Base-by-base conservation (phyloP, 2,329 filamentous ascomycete genomes). In the Fusarium sp. region DNA sequence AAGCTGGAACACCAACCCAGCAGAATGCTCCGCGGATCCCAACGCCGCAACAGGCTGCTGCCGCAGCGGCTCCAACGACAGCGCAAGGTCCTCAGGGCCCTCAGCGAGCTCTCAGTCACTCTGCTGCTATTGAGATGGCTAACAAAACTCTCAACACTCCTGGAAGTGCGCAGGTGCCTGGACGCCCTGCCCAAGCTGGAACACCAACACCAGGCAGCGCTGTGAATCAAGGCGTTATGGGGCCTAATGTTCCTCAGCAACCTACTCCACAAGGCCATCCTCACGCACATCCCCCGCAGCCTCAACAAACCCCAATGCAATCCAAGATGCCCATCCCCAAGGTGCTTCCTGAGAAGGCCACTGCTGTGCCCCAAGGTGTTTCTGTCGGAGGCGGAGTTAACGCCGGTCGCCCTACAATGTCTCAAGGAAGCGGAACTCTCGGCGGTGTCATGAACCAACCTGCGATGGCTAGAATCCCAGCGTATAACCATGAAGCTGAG, bases 401-500 rank as follows among this genome's bases (percentile, higher is more conserved):
- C 81, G 69, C 88, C 82, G 77, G 88, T 82, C 90, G 96, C 10
- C 96, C 96, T n/a, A 97, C 95, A 0, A 87, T 96, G 76, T 90
- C 89, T 20, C 92, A 92, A 51, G 94, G 94, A 23, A 90, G 89
- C 55, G 92, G 92, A 68, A 90, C 90, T 9, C 87, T 92, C 1
- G 92, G 92, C 55, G 94, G 94, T 55, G 90, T 96, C 51, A 92
- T 98, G 87, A 90, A 91, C 54, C 94, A 97, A 76, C 94, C 96
- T 1, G 93, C 93, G 4, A 87, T 98, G 65, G 84, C 90, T 58
- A 94, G 94, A 76, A 89, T 93, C 46, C 93, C 94, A 0, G 89
- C 90, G 0, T 97, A 93, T 79, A 92, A 93, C 59, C 90, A 98
- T 62, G 95, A 98, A 78, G 93, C 93, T 30, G 94, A 97, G 77